Evolutionary conservation across 495 filamentous ascomycete genomes (phyloP), one percentile per base, ranked within the genome.

Genomic region (Viridothelium virens): DNA sequence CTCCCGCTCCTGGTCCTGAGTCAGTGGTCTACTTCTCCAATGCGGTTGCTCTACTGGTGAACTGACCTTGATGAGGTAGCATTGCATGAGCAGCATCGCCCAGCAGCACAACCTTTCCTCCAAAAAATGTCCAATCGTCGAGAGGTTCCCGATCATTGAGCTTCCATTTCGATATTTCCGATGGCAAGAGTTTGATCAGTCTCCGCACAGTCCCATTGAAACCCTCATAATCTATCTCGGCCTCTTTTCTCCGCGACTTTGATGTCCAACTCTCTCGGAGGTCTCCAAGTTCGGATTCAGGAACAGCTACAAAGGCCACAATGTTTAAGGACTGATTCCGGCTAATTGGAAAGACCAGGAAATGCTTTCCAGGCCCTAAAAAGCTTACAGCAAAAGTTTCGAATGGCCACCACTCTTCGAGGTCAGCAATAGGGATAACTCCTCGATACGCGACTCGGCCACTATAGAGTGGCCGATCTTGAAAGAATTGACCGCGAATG

Each of bases 271-370:
- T 76, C 63, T 78, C 77, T 44, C 65, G 65, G 1, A 74, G 63
- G 16, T 71, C 75, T 0, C 63, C 66, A 1, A 76, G 66, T 3
- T 65, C 62, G 1, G 65, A 62, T 48, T 72, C 70, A 25, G 59
- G 34, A 38, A 70, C 53, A 14, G 67, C 63, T 47, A 62, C 53
- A 38, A 67, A 69, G 2, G 69, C 69, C 9, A 71, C 69, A 6
- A 71, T 61, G 41, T 80, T 82, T 12, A 82, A 72, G 2, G 74
- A 71, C 38, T 76, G 75, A 38, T 80, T 76, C 33, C 75, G 72
- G 31, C 80, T 76, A 41, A 85, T 77, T 2, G 80, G 82, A 48
- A 79, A 80, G 5, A 78, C 80, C 47, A 85, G 67, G 44, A 84
- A 69, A 64, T 81, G 78, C 59, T 76, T 78, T 38, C 77, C 73